phyloP scores from a whole-genome alignment of 2,329 filamentous ascomycete species.

The Pseudogymnoascus sp. region DNA sequence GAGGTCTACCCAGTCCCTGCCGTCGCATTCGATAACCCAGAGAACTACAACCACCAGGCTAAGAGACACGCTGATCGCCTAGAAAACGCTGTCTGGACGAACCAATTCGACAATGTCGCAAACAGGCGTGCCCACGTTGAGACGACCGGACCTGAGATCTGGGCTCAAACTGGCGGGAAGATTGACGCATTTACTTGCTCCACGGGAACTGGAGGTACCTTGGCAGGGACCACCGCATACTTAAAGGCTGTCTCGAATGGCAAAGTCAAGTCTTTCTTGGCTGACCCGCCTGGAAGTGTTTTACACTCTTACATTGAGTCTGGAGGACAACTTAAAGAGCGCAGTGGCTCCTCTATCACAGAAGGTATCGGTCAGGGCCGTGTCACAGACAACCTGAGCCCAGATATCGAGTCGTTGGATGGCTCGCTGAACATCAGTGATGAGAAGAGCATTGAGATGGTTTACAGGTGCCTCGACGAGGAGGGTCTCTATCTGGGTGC shows the following conservation, averaged over 20 bases:
- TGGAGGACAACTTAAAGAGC: slow-evolving; percentile 75
- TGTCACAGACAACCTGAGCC: slow-evolving; percentile 87
- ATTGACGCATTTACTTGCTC: slow-evolving; percentile 94
- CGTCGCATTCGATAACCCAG: slow-evolving; percentile 87
- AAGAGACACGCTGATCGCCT: slow-evolving; percentile 77
- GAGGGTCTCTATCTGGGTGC: slow-evolving; percentile 93
- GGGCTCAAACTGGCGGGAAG: slow-evolving; percentile 79
- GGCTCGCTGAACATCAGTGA: slow-evolving; percentile 79
- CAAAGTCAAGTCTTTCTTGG: slow-evolving; percentile 77
- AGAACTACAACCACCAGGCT: slow-evolving; percentile 98
- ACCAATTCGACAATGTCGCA: slow-evolving; percentile 96
- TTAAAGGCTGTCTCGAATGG: slow-evolving; percentile 77
- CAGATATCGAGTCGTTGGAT: slow-evolving; percentile 78
- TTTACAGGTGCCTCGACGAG: slow-evolving; percentile 91
- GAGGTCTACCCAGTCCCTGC: slow-evolving; percentile 95
- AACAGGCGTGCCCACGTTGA: slow-evolving; percentile 93
- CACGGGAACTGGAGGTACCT: slow-evolving; percentile 84
- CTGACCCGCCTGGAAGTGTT: slow-evolving; percentile 88
- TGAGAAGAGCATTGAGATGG: slow-evolving; percentile 95
- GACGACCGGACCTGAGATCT: slow-evolving; percentile 96
- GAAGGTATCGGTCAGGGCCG: slow-evolving; percentile 97
- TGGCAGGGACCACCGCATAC: slow-evolving; percentile 82
- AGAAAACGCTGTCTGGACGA: slow-evolving; percentile 93
- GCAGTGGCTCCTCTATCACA: slow-evolving; percentile 81
- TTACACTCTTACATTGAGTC: slow-evolving; percentile 86